A percentile compares a stretch with the other conserved stretches of the same genome.
Evolutionary conservation across 352 stramenopile genomes (phyloP).

Genomic region (Phytophthora fragariaefolia): DNA sequence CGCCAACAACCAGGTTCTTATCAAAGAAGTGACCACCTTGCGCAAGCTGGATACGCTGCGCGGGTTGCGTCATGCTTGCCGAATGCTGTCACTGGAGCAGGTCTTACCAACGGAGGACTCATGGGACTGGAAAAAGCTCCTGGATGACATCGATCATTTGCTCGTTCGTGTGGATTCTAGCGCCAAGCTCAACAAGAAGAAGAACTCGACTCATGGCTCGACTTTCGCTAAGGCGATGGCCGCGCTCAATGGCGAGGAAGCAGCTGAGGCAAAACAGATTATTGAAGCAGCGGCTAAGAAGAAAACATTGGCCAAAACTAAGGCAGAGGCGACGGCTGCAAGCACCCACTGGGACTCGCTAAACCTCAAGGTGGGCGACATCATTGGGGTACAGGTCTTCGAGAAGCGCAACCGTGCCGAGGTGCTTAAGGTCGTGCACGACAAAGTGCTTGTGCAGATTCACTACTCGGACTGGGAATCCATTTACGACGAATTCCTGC

Average conservation of each 20-base stretch:
- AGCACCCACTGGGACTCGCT: conserved; percentile 72
- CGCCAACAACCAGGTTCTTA: conserved; percentile 55
- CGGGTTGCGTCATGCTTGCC: conserved; percentile 66
- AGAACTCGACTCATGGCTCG: conserved; percentile 39
- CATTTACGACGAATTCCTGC: conserved; percentile 85
- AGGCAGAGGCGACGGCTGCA: conserved; percentile 30
- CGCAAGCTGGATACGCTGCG: conserved; percentile 73
- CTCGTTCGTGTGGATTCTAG: conserved; percentile 65
- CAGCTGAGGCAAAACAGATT: conserved; percentile 34
- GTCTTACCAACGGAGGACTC: conserved; percentile 72
- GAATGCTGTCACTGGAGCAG: conserved; percentile 73
- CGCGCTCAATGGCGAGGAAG: conserved; percentile 35
- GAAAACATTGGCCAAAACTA: conserved; percentile 29
- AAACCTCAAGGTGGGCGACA: conserved; percentile 62
- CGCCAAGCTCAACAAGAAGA: conserved; percentile 45
- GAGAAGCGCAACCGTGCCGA: conserved; percentile 77
- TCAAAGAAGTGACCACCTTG: conserved; percentile 48
- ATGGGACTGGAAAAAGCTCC: conserved; percentile 82
- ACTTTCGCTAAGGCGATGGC: conserved; percentile 33
- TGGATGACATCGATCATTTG: conserved; percentile 77
- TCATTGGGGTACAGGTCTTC: conserved; percentile 77
- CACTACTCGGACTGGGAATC: conserved; percentile 85
- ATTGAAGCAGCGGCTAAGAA: conserved; percentile 39
- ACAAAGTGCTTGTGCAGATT: conserved; percentile 79
- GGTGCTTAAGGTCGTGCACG: conserved; percentile 66